phyloP scores from a whole-genome alignment of 176 grass and related monocot genomes.

The Cocos nucifera region DNA sequence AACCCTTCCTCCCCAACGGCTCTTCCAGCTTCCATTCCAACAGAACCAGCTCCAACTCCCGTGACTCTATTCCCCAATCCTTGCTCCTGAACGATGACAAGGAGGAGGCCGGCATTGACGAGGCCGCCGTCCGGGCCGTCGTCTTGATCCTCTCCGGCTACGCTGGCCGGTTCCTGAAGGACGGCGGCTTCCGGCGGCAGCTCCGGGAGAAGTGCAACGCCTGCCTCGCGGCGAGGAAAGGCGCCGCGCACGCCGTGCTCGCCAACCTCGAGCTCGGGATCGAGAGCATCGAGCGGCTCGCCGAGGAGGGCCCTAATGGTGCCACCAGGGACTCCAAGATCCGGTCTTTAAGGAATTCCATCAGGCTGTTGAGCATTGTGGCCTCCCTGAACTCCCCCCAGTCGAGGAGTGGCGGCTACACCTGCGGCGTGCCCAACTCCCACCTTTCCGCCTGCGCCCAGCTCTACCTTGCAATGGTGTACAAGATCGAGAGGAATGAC shows the following conservation, averaged over 20 bases:
- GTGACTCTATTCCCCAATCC: background rate
- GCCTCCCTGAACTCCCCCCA: slow-evolving; percentile 50
- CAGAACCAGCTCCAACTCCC: background rate
- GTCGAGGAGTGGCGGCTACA: slow-evolving; percentile 3
- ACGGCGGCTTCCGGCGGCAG: slow-evolving; percentile 42
- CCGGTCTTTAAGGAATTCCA: slow-evolving; percentile 82
- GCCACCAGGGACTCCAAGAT: slow-evolving; percentile 57
- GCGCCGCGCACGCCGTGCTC: slow-evolving; percentile 43
- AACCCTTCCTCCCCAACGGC: background rate
- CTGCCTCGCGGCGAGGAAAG: slow-evolving; percentile 29
- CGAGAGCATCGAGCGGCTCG: slow-evolving; percentile 80
- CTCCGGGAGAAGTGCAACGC: slow-evolving; percentile 60
- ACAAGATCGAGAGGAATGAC: slow-evolving; percentile 80
- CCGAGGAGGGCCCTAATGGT: slow-evolving; percentile 22
- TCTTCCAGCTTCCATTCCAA: slow-evolving; percentile 5
- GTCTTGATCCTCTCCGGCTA: slow-evolving; percentile 68
- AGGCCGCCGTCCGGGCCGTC: slow-evolving; percentile 33
- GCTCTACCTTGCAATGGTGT: slow-evolving; percentile 82
- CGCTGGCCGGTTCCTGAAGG: slow-evolving; percentile 62
- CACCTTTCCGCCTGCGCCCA: slow-evolving; percentile 85
- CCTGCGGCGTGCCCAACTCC: slow-evolving; percentile 54
- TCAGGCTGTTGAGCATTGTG: slow-evolving; percentile 79
- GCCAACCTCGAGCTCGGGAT: slow-evolving; percentile 86
- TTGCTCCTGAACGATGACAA: background rate
- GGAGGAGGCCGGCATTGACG: background rate